phyloP scores from a whole-genome alignment of 2,329 filamentous ascomycete genomes.

The Fusarium redolens region DNA sequence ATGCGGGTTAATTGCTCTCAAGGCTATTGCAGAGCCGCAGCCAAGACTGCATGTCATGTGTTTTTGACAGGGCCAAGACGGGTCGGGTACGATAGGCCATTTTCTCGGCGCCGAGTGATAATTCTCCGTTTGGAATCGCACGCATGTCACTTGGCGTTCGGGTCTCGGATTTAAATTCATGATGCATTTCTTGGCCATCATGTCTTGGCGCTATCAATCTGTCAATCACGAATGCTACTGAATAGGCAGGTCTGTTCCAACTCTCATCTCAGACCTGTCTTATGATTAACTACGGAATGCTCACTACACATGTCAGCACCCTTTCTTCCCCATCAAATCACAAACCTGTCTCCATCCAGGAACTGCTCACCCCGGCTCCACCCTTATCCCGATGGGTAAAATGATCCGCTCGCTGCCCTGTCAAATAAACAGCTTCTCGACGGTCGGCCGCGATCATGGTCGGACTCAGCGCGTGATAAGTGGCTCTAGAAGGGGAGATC shows the following conservation, averaged over 20 bases:
- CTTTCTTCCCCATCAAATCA: neutral
- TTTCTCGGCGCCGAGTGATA: neutral
- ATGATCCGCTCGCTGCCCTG: neutral
- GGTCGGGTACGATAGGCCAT: slow-evolving; percentile 1
- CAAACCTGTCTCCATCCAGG: neutral
- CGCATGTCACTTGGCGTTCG: slow-evolving; percentile 9
- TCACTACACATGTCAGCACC: slow-evolving; percentile 5
- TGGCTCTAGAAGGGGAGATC: slow-evolving; percentile 20
- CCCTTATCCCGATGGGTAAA: neutral
- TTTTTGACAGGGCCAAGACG: neutral
- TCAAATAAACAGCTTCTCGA: neutral
- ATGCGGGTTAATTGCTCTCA: neutral
- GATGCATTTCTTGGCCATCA: neutral
- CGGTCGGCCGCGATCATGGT: neutral
- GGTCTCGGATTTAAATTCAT: neutral
- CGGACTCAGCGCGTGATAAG: neutral
- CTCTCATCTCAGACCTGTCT: neutral
- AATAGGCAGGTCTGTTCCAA: slow-evolving; percentile 23
- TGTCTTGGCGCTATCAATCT: neutral
- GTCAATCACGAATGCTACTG: neutral
- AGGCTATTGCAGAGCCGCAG: slow-evolving; percentile 20
- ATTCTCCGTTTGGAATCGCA: slow-evolving; percentile 8
- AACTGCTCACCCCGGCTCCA: neutral
- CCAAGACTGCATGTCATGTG: neutral
- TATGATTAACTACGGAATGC: neutral